Conservation (phyloP, 768 basidiomycete genomes). For the Russula lepida region DNA sequence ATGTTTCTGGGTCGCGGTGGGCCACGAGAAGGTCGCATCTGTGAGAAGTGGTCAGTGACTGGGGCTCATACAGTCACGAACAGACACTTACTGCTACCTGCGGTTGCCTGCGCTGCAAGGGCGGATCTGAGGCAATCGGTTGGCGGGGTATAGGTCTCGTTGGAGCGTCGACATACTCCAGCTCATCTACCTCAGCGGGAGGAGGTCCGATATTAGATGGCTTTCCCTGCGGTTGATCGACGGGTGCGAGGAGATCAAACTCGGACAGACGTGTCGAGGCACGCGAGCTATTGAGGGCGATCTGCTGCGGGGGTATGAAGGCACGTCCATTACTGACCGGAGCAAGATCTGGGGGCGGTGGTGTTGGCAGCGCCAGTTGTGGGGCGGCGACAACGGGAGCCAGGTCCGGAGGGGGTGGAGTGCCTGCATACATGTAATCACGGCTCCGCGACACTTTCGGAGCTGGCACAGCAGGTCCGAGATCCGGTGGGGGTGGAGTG, state of each 20-base stretch:
- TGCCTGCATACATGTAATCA: neutral
- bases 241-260: constrained; percentile 19
- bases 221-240: neutral
- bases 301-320: constrained; percentile 7
- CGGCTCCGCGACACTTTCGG: constrained; percentile 2
- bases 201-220: constrained; percentile 1
- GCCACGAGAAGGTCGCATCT: constrained; percentile 1
- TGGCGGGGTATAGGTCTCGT: constrained; percentile 1
- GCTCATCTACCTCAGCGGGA: constrained; percentile 14
- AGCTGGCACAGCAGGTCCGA: neutral
- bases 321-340: neutral
- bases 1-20: constrained; percentile 13
- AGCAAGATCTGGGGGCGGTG: constrained; percentile 1
- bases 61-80: too few relatives aligned
- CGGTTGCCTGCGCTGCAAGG: neutral
- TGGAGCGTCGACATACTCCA: constrained; percentile 13
- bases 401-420: constrained; percentile 6
- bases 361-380: neutral
- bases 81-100: neutral
- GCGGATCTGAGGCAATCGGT: neutral
- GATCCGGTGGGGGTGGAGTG: constrained; percentile 8
- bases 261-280: constrained; percentile 20
- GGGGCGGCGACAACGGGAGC: neutral
- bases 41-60: neutral
- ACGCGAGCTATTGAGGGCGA: constrained; percentile 10